Evolutionary conservation across 805 yeast species (phyloP).

Genomic region (Ogataea neopini): DNA sequence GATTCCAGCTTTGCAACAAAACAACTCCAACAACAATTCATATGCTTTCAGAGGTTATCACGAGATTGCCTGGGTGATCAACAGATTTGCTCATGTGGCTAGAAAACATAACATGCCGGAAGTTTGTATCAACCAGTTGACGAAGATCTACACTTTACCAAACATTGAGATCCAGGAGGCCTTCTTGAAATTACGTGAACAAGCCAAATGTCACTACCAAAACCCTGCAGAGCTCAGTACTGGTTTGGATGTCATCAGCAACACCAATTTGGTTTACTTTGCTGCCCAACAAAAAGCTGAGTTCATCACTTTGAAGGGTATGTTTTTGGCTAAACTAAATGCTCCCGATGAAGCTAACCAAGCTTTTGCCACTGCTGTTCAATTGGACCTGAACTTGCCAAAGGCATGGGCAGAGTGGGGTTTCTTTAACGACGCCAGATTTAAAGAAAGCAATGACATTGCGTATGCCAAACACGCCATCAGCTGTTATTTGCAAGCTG

Average conservation of each 20-base stretch:
- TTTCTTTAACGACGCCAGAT: constrained; percentile 83
- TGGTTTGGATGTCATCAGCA: constrained; percentile 94
- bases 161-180: constrained; percentile 99
- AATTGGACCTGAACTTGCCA: constrained; percentile 88
- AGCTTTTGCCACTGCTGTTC: constrained; percentile 97
- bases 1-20: constrained; percentile 80
- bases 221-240: constrained; percentile 88
- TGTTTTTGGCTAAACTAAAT: constrained; percentile 90
- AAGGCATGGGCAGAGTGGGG: constrained; percentile 99
- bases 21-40: constrained; percentile 74
- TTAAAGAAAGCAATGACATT: constrained; percentile 78
- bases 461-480: constrained; percentile 90
- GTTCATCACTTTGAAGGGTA: constrained; percentile 95
- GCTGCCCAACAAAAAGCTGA: constrained; percentile 98
- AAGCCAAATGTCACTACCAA: constrained; percentile 96
- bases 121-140: constrained; percentile 89
- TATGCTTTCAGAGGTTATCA: constrained; percentile 98
- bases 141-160: constrained; percentile 92
- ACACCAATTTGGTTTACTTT: constrained; percentile 92
- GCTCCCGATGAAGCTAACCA: constrained; percentile 95
- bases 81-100: constrained; percentile 97
- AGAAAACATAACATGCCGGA: constrained; percentile 96
- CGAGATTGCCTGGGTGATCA: constrained; percentile 98
- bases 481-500: constrained; percentile 95
- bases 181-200: constrained; percentile 90